Evolutionary conservation across 768 basidiomycete species (phyloP), one percentile per base, ranked within the genome.

Genomic region (Mycena leptocephala): DNA sequence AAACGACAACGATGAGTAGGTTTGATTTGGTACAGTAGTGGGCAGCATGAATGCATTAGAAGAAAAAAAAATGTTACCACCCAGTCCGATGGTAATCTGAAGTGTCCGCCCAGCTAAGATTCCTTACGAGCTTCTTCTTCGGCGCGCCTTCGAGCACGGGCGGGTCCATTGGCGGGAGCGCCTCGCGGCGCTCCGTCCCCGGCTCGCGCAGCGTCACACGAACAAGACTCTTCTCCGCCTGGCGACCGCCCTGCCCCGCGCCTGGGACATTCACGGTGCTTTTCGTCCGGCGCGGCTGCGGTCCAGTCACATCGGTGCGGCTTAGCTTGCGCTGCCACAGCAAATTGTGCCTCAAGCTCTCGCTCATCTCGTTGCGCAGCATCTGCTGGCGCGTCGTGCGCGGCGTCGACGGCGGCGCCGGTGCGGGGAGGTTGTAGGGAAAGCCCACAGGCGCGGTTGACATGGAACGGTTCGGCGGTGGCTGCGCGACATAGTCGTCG

Each of bases 381-480:
- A 97, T 97, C 78, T 91, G 89, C 63, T 95, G 88, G 3, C 97
- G 90, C 3, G 96, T 97, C 53, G 97, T 96, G 41, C 95, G 92
- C 0, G 97, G 97, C 0, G 95, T 96, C 78, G 94, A 93, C 3
- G 95, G 95, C 22, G 91, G 86, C 0, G 88, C 85, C 37, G 90
- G 86, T 4, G 90, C 88, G 0, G 95, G 95, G 30, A 96, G 89
- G 79, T 95, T 94, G 84, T 95, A 95, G 8, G 95, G 93, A 82
- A 89, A 90, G 10, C 88, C 88, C 3, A 95, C 83, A 1, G 92
- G 91, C 62, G 93, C 92, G 2, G 94, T 92, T 9, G 89, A 84
- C 0, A 90, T 85, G 35, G 83, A 24, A 67, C 76, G 28, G 51
- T 67, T 67, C 7, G 81, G 71, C 5, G 79, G 80, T n/a, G 74